phyloP scores from a whole-genome alignment of 306 rosid genomes.

The Aeschynomene evenia region DNA sequence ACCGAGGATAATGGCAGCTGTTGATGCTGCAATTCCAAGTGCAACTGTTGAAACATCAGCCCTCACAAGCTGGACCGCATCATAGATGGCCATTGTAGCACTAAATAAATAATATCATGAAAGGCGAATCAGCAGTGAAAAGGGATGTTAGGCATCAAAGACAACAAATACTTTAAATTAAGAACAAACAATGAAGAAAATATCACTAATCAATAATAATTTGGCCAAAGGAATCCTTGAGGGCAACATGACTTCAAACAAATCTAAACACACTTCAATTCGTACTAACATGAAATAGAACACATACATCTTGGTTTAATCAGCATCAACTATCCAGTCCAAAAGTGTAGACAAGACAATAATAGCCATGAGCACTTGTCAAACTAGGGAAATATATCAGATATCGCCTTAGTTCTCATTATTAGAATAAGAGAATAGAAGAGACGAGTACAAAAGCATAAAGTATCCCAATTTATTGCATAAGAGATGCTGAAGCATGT shows the following conservation, averaged over 20 bases:
- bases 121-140: conserved; percentile 34
- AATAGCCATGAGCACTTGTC: neutral
- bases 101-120: conserved; percentile 40
- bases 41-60: conserved; percentile 94
- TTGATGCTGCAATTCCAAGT: conserved; percentile 87
- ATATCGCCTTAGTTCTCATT: conserved; percentile 6
- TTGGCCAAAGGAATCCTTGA: neutral
- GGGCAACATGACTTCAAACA: neutral
- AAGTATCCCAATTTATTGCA: neutral
- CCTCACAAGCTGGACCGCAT: conserved; percentile 91
- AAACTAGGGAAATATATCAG: neutral
- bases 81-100: conserved; percentile 93
- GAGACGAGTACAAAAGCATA: neutral
- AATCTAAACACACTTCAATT: neutral
- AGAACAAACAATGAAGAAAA: neutral
- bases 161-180: conserved; percentile 3
- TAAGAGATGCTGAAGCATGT: neutral
- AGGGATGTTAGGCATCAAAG: neutral
- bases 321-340: neutral
- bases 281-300: neutral
- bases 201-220: neutral
- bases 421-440: conserved; percentile 17
- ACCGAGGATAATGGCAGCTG: conserved; percentile 88
- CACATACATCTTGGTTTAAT: neutral
- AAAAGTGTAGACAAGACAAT: neutral